Base-by-base conservation (phyloP, 352 stramenopile genomes). In the Halophytophthora batemanensis region DNA sequence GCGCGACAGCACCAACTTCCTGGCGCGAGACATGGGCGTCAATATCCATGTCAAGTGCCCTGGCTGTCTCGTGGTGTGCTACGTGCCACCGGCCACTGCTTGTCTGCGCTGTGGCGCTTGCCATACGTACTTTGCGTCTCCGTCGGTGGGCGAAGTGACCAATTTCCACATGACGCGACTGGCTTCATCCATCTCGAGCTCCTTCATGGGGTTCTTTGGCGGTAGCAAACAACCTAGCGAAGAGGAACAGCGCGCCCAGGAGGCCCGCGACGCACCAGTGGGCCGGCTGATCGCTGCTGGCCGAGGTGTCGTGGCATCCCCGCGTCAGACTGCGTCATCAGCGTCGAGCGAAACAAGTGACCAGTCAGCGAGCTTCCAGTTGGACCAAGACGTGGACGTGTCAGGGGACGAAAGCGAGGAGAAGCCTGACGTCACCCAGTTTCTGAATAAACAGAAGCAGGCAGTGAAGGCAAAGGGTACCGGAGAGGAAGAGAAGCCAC, bases 11-110 rank as follows among this genome's bases (percentile, higher is more conserved):
- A 91, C 82, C 37, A 93, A 90, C 55, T 80, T 87, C 45, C 44
- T 91, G 14, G 82, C 78, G 22, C 66, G 82, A 23, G 80, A 93
- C 56, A 88, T 93, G 66, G 82, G 82, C 28, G 63, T 93, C 18
- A 89, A 91, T 59, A 87, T 93, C 55, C 73, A 87, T 59, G 80
- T 93, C 60, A 82, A 86, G 60, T 93, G 82, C 63, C 82, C 82
- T 19, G 82, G 82, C 25, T 93, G 82, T 49, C 55, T 82, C 25
- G 61, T 80, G 13, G 64, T 89, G 47, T 93, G 82, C 70, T 78
- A 70, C 34, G 78, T 93, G 36, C 80, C 82, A 2, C 81, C 81
- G 5, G 79, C 82, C 10, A 90, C 82, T 1, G 80, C 82, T 18
- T 86, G 82, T 63, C 63, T 93, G 51, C 80, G 82, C 11, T 93